A percentile compares a stretch with the other conserved stretches of the same genome.
phyloP scores from a whole-genome alignment of 2,329 filamentous ascomycete genomes.

The Coleophoma crateriformis region DNA sequence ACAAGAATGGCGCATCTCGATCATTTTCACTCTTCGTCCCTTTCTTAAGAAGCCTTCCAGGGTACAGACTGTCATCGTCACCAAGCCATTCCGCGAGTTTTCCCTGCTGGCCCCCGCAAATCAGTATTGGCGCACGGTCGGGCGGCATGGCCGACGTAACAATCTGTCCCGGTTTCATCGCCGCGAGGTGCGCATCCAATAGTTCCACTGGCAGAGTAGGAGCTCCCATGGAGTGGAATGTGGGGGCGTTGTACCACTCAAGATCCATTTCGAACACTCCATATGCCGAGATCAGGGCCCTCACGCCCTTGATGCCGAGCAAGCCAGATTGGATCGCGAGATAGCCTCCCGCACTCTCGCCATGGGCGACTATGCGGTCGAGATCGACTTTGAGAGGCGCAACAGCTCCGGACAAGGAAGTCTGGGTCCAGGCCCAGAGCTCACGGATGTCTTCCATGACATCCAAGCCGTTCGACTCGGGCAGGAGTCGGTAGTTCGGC shows the following conservation, averaged over 20 bases:
- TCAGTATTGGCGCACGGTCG: too few relatives aligned
- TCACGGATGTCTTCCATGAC: conserved; percentile 40
- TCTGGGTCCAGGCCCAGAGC: conserved; percentile 40
- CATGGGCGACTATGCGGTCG: not conserved
- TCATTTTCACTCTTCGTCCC: not conserved
- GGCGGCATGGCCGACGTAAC: not conserved
- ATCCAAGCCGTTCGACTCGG: conserved; percentile 38
- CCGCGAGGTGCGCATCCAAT: not conserved
- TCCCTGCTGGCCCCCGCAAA: too few relatives aligned
- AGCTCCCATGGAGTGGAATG: not conserved
- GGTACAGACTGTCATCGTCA: not conserved
- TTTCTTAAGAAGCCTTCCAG: not conserved
- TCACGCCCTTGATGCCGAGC: not conserved
- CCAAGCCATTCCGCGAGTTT: not conserved
- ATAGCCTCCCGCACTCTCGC: not conserved
- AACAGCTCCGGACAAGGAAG: not conserved
- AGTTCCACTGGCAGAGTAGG: not conserved
- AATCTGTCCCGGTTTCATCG: not conserved
- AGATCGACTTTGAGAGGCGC: not conserved
- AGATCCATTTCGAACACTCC: not conserved
- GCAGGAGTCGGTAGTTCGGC: conserved; percentile 45
- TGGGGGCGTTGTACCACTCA: not conserved
- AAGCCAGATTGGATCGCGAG: not conserved
- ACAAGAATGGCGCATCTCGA: too few relatives aligned
- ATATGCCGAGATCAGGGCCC: not conserved